phyloP scores from a whole-genome alignment of 176 grass and related monocot species.

The Bolboschoenus planiculmis region DNA sequence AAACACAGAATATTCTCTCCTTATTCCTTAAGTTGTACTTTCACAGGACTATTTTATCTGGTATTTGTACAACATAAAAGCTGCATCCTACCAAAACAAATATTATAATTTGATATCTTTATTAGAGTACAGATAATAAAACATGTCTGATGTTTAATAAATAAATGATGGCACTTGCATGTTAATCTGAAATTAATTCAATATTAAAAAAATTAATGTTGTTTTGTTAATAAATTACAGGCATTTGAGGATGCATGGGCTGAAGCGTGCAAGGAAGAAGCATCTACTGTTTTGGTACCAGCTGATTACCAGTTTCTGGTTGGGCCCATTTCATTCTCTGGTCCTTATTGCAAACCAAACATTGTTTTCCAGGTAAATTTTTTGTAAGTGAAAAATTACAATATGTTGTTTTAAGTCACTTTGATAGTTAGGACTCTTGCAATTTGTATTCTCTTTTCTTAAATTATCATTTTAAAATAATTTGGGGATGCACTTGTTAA shows the following conservation, averaged over 20 bases:
- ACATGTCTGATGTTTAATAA: not conserved
- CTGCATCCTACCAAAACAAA: not conserved
- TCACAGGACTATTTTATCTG: not conserved
- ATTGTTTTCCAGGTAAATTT: constrained; percentile 91
- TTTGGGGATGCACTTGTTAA: not conserved
- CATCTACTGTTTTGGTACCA: constrained; percentile 71
- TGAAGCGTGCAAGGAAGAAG: constrained; percentile 66
- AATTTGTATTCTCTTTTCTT: not conserved
- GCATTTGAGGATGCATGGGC: constrained; percentile 91
- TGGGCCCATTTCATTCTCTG: constrained; percentile 91
- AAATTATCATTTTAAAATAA: too few relatives aligned
- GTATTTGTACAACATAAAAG: not conserved
- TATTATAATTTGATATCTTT: not conserved
- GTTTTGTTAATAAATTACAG: constrained; percentile 29
- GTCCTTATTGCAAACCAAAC: constrained; percentile 84
- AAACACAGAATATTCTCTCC: not conserved
- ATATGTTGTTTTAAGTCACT: not conserved
- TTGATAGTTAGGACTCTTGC: not conserved
- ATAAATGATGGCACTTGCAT: not conserved
- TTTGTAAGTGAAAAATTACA: not conserved
- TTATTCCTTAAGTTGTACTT: not conserved
- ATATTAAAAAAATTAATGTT: constrained; percentile 9
- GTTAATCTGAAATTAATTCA: constrained; percentile 6
- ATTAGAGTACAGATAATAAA: constrained; percentile 19
- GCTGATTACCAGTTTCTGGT: constrained; percentile 66